Conservation (phyloP, 1,284 basidiomycete species). For the Chondrostereum purpureum region DNA sequence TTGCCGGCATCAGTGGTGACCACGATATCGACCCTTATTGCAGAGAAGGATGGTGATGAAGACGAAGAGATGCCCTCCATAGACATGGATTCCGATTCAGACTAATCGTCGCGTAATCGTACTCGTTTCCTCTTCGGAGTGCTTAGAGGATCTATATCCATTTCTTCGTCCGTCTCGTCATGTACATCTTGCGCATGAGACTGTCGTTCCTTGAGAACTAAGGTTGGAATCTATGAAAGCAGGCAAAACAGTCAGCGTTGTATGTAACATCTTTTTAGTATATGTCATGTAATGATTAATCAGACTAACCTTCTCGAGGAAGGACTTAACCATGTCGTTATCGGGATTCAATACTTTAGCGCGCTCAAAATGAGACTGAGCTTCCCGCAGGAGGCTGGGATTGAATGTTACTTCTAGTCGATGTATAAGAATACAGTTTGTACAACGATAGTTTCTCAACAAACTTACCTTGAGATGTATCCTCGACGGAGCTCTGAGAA, state of each 20-base stretch:
- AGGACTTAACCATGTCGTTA: slow-evolving; percentile 46
- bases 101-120: slow-evolving; percentile 20
- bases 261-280: too few relatives aligned
- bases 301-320: slow-evolving; percentile 44
- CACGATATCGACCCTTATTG: neutral
- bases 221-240: neutral
- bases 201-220: neutral
- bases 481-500: slow-evolving; percentile 31
- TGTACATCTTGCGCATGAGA: neutral
- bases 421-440: slow-evolving; percentile 1
- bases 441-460: neutral
- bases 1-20: slow-evolving; percentile 1
- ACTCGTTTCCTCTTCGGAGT: slow-evolving; percentile 22
- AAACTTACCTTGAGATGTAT: slow-evolving; percentile 11
- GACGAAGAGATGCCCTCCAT: slow-evolving; percentile 42
- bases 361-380: slow-evolving; percentile 59
- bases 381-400: slow-evolving; percentile 41
- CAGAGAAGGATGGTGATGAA: slow-evolving; percentile 23
- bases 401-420: slow-evolving; percentile 20
- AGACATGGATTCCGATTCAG: slow-evolving; percentile 42
- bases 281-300: neutral
- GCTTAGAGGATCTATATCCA: slow-evolving; percentile 16
- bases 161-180: slow-evolving; percentile 22
- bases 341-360: slow-evolving; percentile 52
- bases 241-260: too few relatives aligned